A percentile compares a stretch with the other conserved stretches of the same genome.
Conservation (phyloP, 1,284 basidiomycete genomes). For the Rhodotorula sp. region DNA sequence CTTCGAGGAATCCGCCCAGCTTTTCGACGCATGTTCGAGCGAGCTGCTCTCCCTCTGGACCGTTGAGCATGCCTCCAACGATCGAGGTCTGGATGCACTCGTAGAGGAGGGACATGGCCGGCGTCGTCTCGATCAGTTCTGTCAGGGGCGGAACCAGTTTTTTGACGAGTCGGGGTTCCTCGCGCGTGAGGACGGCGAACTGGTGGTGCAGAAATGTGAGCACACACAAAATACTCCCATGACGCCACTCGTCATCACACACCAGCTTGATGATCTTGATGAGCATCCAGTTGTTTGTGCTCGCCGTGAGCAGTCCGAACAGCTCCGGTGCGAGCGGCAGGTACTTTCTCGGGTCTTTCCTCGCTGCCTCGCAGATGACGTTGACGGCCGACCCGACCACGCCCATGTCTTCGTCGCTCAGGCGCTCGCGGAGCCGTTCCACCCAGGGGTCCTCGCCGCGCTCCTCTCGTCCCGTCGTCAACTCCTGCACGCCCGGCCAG, state of each 20-base stretch:
- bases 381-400: constrained; percentile 92
- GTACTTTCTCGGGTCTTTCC: constrained; percentile 72
- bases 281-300: constrained; percentile 98
- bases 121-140: constrained; percentile 90
- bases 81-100: constrained; percentile 99
- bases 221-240: not conserved
- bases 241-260: constrained; percentile 43
- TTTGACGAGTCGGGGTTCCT: constrained; percentile 88
- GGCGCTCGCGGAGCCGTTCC: constrained; percentile 74
- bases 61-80: constrained; percentile 86
- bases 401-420: constrained; percentile 79
- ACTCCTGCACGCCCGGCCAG: constrained; percentile 37
- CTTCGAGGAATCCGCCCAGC: constrained; percentile 83
- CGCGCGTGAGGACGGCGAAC: constrained; percentile 87
- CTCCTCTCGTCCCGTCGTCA: constrained; percentile 35
- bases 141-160: constrained; percentile 92
- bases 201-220: constrained; percentile 46
- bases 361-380: constrained; percentile 88
- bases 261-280: constrained; percentile 98
- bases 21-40: constrained; percentile 90
- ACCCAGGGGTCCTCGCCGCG: constrained; percentile 52
- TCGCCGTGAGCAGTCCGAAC: constrained; percentile 90
- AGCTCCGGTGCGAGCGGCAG: constrained; percentile 83
- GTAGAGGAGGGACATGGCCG: constrained; percentile 91
- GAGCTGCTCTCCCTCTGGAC: constrained; percentile 70